Percentiles rank a stretch among this genome's conserved stretches.
These are phyloP conservation scores for Fagus sylvatica DNA, from an alignment of 306 rosid genomes.

Conservation along the genomic window DNA sequence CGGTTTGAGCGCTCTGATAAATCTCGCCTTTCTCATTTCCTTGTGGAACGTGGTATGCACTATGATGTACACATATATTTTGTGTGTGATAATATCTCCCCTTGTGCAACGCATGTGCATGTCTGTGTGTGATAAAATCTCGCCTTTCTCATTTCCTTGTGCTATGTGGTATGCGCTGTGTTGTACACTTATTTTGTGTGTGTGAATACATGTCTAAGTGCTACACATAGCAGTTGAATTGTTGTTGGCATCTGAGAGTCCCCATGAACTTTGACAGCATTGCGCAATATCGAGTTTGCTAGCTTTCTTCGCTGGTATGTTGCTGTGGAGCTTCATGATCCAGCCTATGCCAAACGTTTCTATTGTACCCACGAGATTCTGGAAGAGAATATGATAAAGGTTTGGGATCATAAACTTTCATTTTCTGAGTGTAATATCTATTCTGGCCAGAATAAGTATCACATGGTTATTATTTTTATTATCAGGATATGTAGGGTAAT, in stretches of 20 bases:
- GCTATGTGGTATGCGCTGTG: too few relatives aligned
- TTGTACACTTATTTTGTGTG: background rate
- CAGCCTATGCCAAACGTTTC: slow-evolving; percentile 90
- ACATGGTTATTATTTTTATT: background rate
- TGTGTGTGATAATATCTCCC: background rate
- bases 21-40: slow-evolving; percentile 89
- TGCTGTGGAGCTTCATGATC: slow-evolving; percentile 96
- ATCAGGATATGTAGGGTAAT: background rate
- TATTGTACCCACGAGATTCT: slow-evolving; percentile 83
- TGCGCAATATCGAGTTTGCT: slow-evolving; percentile 84
- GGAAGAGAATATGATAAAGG: slow-evolving; percentile 99
- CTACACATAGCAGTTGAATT: slow-evolving; percentile 31
- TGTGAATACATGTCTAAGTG: slow-evolving; percentile 27
- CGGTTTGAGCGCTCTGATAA: slow-evolving; percentile 96
- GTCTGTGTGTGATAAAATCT: too few relatives aligned
- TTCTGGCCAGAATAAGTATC: background rate
- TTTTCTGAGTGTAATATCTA: slow-evolving; percentile 18
- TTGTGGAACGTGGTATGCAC: slow-evolving; percentile 84
- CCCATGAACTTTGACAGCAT: slow-evolving; percentile 59
- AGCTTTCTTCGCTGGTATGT: slow-evolving; percentile 99
- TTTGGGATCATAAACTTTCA: slow-evolving; percentile 37
- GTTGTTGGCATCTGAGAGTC: slow-evolving; percentile 34
- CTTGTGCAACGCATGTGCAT: too few relatives aligned
- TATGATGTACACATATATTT: background rate
- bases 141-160: too few relatives aligned